Evolutionary conservation across 495 filamentous ascomycete species (phyloP).

Genomic region (Xylaria grammica): DNA sequence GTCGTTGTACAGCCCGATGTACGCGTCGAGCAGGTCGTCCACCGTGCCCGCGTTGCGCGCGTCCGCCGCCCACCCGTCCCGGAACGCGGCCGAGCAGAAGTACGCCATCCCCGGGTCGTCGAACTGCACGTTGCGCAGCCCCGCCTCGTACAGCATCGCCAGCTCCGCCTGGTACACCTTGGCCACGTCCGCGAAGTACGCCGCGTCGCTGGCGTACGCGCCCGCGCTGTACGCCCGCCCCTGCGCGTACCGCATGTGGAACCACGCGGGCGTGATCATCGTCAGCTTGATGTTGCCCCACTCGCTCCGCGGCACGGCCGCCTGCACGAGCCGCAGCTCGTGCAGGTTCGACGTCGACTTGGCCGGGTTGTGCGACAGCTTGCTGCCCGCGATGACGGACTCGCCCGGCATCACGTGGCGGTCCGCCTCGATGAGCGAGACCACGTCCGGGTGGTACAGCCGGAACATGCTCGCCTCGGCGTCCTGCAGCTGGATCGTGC

Average conservation of each 20-base stretch:
- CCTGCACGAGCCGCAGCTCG: conserved; percentile 70
- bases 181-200: conserved; percentile 77
- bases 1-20: conserved; percentile 80
- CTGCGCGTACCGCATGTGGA: conserved; percentile 74
- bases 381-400: conserved; percentile 73
- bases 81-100: conserved; percentile 80
- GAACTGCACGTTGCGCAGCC: conserved; percentile 73
- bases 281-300: conserved; percentile 74
- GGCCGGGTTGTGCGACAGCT: conserved; percentile 69
- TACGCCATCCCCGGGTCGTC: conserved; percentile 81
- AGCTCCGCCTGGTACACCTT: conserved; percentile 71
- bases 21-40: conserved; percentile 72
- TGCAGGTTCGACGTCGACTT: conserved; percentile 70
- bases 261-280: conserved; percentile 72
- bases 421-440: conserved; percentile 64
- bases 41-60: conserved; percentile 57
- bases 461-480: conserved; percentile 73
- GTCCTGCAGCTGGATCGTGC: conserved; percentile 65
- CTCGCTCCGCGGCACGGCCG: conserved; percentile 60
- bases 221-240: conserved; percentile 69
- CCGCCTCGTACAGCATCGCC: conserved; percentile 69
- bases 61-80: conserved; percentile 67
- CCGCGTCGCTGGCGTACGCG: conserved; percentile 68
- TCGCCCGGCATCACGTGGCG: conserved; percentile 75
- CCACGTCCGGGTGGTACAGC: conserved; percentile 78